Conservation (phyloP, 2,329 filamentous ascomycete genomes). For the Byssothecium circinans region DNA sequence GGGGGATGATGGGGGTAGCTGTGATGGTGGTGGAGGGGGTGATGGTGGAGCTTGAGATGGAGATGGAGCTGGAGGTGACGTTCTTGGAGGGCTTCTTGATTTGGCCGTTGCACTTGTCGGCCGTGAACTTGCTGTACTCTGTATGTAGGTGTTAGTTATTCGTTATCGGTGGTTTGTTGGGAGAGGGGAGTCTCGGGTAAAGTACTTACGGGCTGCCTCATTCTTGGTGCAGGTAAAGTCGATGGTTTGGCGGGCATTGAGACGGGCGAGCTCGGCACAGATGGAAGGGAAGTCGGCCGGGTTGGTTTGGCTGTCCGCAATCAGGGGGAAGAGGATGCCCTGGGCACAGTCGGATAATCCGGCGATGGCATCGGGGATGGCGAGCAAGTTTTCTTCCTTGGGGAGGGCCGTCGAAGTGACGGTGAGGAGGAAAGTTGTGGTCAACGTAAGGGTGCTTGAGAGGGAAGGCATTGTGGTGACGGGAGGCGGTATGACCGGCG, state of each 20-base stretch:
- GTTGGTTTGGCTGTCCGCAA: constrained; percentile 21
- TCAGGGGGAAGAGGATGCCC: constrained; percentile 19
- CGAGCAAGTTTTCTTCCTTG: neutral
- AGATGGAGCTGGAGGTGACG: constrained; percentile 2
- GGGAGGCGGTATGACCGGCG: neutral
- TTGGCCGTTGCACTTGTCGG: constrained; percentile 11
- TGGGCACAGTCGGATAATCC: constrained; percentile 22
- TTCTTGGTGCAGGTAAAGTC: constrained; percentile 1
- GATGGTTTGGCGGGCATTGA: constrained; percentile 5
- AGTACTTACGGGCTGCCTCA: constrained; percentile 9
- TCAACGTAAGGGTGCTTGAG: constrained; percentile 13
- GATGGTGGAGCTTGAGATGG: neutral
- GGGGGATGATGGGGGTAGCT: constrained; percentile 3
- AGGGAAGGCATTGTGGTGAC: constrained; percentile 10
- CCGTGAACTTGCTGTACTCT: constrained; percentile 15
- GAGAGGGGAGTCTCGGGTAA: too few species aligned
- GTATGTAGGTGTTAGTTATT: neutral
- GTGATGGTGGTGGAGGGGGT: constrained; percentile 2
- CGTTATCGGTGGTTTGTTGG: too few species aligned
- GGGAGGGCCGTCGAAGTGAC: constrained; percentile 7
- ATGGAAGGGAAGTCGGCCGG: constrained; percentile 23
- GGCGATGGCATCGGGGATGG: constrained; percentile 14
- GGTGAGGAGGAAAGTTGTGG: constrained; percentile 15
- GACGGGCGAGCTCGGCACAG: constrained; percentile 18
- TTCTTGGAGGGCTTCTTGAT: too few species aligned